Conservation (phyloP, 176 grass and related monocot species). For the Cenchrus americanus region DNA sequence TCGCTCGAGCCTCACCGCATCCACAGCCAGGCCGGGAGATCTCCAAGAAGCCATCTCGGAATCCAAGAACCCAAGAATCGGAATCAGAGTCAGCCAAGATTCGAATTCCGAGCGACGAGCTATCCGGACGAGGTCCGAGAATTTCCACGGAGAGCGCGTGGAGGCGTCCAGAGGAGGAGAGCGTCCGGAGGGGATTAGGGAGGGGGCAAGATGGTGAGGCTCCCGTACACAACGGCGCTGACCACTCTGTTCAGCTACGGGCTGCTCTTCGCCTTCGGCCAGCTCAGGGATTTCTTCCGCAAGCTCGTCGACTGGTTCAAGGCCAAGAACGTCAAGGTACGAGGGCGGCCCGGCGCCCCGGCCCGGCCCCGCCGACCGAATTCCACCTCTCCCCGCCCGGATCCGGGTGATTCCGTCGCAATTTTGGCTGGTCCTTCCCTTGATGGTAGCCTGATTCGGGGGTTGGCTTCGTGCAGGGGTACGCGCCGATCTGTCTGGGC, state of each 20-base stretch:
- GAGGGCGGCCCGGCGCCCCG: background rate
- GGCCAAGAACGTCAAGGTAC: conserved; percentile 69
- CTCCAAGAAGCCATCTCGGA: conserved; percentile 37
- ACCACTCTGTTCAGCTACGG: conserved; percentile 86
- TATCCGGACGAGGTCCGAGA: background rate
- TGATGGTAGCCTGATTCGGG: background rate
- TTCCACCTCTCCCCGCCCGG: background rate
- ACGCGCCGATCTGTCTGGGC: conserved; percentile 80
- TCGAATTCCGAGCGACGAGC: background rate
- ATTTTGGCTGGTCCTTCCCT: conserved; percentile 6
- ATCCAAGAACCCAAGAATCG: conserved; percentile 22
- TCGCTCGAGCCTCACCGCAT: conserved; percentile 5
- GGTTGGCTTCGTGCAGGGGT: conserved; percentile 52
- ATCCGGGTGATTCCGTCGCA: background rate
- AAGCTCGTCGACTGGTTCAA: conserved; percentile 66
- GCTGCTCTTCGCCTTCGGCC: conserved; percentile 77
- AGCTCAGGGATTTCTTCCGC: conserved; percentile 75
- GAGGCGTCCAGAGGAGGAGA: background rate
- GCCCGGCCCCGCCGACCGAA: background rate
- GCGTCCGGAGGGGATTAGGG: background rate
- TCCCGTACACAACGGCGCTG: conserved; percentile 77
- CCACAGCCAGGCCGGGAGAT: background rate
- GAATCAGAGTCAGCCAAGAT: background rate
- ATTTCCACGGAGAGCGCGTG: background rate
- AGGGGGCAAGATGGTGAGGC: conserved; percentile 67